Evolutionary conservation across 306 rosid genomes (phyloP).

Genomic region (Arachis hypogaea): DNA sequence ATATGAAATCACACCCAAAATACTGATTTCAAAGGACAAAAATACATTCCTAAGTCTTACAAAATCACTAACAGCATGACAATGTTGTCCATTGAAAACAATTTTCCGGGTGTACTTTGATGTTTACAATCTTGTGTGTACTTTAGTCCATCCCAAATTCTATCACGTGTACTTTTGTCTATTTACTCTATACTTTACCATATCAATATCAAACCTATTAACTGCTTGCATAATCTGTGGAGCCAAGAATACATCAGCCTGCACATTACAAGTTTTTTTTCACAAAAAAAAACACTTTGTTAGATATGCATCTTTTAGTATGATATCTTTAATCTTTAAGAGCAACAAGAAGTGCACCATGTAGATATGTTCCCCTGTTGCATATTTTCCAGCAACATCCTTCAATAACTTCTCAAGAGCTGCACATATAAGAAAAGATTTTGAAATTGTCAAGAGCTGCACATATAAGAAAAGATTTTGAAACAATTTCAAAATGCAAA

Average conservation of each 20-base stretch:
- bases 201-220: constrained; percentile 36
- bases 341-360: constrained; percentile 37
- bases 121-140: too few species aligned
- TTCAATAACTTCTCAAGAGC: constrained; percentile 54
- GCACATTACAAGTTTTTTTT: constrained; percentile 25
- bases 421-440: constrained; percentile 2
- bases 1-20: too few species aligned
- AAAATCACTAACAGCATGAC: too few species aligned
- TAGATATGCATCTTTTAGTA: constrained; percentile 1
- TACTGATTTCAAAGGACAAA: too few species aligned
- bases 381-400: constrained; percentile 45
- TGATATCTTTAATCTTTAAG: not conserved
- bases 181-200: constrained; percentile 33
- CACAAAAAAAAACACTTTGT: not conserved
- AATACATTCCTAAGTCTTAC: too few species aligned
- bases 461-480: not conserved
- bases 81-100: too few species aligned
- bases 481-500: not conserved
- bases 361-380: constrained; percentile 48
- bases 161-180: too few species aligned
- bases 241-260: constrained; percentile 58
- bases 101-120: too few species aligned
- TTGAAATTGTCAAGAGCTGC: constrained; percentile 45
- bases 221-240: constrained; percentile 42
- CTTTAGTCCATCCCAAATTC: too few species aligned